Evolutionary conservation across 2,329 filamentous ascomycete genomes (phyloP), one percentile per base, ranked within the genome.

Genomic region (Penicillium verrucosum): DNA sequence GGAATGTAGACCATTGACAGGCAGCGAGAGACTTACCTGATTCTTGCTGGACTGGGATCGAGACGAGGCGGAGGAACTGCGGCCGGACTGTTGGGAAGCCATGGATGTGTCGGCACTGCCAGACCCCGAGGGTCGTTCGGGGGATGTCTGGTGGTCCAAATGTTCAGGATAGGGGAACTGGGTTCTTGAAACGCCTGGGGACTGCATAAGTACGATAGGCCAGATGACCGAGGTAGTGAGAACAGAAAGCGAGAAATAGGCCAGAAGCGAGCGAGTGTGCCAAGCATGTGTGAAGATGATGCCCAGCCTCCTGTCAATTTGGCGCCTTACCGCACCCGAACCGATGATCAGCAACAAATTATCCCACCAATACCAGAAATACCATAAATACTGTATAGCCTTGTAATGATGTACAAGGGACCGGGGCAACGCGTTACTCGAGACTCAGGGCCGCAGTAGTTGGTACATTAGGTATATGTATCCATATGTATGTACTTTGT

Each of bases 61-160:
- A 56, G 77, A 81, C 6, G 89, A 92, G 32, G 85, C 82, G 44
- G 84, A 85, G 9, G 88, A 89, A 30, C 82, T 80, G 58, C 88
- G 85, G 57, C 85, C 85, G 61, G 84, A 78, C 55, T 78, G 74
- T 56, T 77, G 81, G 34, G 87, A 86, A 50, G 86, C 88, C 70
- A 73, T 73, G 53, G 62, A 44, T 47, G 62, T 62, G 44, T 69
- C 66, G 72, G 54, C 82, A 80, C 62, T 84, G 77, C 55, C 82
- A 78, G 70, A 64, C 27, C 63, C 63, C 25, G 66, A 65, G 40
- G 65, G 62, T 52, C 67, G 66, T 48, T 68, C 65, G 44, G 62
- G 63, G 44, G 40, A 68, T 62, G 84, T 81, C 66, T 44, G 40
- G 41, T 54, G 51, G 23, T 30, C 48, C 18, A 51, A 30, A 8